Conservation (phyloP, 495 filamentous ascomycete species). For the Penicillium lividum region DNA sequence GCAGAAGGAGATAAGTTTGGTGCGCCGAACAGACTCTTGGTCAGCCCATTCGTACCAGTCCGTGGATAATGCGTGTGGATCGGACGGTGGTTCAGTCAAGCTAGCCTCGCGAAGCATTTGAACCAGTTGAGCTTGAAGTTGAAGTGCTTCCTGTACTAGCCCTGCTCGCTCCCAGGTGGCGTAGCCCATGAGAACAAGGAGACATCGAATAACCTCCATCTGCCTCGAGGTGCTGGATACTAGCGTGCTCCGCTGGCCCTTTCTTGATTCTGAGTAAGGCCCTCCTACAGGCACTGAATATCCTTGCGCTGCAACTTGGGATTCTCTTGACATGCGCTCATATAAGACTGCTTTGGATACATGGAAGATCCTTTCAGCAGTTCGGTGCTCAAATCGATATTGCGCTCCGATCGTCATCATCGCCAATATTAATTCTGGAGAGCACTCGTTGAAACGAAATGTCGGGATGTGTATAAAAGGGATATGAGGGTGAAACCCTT, state of each 20-base stretch:
- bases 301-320: constrained; percentile 17
- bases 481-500: constrained; percentile 40
- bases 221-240: constrained; percentile 23
- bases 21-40: constrained; percentile 39
- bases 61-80: constrained; percentile 24
- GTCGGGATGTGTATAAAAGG: constrained; percentile 40
- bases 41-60: constrained; percentile 45
- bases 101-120: constrained; percentile 37
- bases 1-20: constrained; percentile 42
- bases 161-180: constrained; percentile 41
- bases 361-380: constrained; percentile 37
- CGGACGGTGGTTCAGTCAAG: constrained; percentile 26
- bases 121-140: constrained; percentile 35
- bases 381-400: constrained; percentile 41
- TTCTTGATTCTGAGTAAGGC: constrained; percentile 14
- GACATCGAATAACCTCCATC: constrained; percentile 39
- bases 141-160: constrained; percentile 41
- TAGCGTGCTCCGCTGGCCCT: constrained; percentile 6
- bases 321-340: constrained; percentile 32
- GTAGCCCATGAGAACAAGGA: constrained; percentile 41
- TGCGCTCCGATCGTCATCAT: constrained; percentile 41
- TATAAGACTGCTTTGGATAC: constrained; percentile 37
- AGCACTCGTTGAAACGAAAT: constrained; percentile 35
- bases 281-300: constrained; percentile 18
- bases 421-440: constrained; percentile 34